phyloP scores from a whole-genome alignment of 1,284 basidiomycete species.

The Tilletia caries region DNA sequence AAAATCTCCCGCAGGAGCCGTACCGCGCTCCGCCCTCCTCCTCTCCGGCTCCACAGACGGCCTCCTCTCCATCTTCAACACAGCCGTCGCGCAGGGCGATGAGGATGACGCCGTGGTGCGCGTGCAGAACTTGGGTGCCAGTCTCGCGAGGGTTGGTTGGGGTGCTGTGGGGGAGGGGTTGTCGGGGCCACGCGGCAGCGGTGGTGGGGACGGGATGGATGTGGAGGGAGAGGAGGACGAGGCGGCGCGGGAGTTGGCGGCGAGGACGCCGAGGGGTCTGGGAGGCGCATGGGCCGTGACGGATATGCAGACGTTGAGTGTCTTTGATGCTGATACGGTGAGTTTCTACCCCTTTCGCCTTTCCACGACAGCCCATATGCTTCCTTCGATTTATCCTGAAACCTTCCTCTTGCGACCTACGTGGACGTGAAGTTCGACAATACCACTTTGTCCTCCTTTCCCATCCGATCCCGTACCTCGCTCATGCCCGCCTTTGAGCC shows the following conservation, averaged over 20 bases:
- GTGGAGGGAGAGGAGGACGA: slow-evolving; percentile 19
- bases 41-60: slow-evolving; percentile 48
- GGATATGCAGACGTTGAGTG: slow-evolving; percentile 50
- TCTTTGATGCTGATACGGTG: slow-evolving; percentile 45
- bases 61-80: slow-evolving; percentile 43
- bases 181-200: neutral
- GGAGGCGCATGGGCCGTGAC: slow-evolving; percentile 46
- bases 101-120: slow-evolving; percentile 51
- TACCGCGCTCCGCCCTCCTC: slow-evolving; percentile 26
- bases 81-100: slow-evolving; percentile 23
- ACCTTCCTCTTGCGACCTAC: too few species aligned
- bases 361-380: too few species aligned
- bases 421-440: slow-evolving; percentile 32
- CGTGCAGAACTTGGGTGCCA: slow-evolving; percentile 46
- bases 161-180: slow-evolving; percentile 12
- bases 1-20: neutral
- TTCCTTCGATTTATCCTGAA: too few species aligned
- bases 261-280: slow-evolving; percentile 26
- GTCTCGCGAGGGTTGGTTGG: slow-evolving; percentile 46
- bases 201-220: slow-evolving; percentile 20
- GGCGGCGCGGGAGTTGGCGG: slow-evolving; percentile 25
- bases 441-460: slow-evolving; percentile 6
- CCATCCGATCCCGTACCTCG: slow-evolving; percentile 31
- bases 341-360: neutral
- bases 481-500: slow-evolving; percentile 41